phyloP scores from a whole-genome alignment of 2,329 filamentous ascomycete species.

The Ceratocystis albifundus region DNA sequence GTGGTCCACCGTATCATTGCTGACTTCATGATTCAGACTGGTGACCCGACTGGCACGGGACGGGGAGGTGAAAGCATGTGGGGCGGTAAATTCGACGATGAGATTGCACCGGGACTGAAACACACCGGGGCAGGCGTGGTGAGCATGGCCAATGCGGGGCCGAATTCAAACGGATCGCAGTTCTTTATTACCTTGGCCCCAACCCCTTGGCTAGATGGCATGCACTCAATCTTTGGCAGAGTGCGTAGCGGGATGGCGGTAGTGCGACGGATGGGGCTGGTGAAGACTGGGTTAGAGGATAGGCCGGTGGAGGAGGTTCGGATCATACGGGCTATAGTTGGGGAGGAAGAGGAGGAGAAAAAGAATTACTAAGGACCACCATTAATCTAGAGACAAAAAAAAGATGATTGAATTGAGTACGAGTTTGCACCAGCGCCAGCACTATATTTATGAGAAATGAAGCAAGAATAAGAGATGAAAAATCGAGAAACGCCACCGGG shows the following conservation, averaged over 20 bases:
- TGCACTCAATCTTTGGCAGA: constrained; percentile 91
- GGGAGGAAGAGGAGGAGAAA: constrained; percentile 44
- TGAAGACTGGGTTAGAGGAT: constrained; percentile 73
- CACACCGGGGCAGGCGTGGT: constrained; percentile 91
- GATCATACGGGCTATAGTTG: constrained; percentile 60
- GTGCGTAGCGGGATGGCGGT: constrained; percentile 73
- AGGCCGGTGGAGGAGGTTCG: constrained; percentile 69
- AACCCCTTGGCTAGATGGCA: constrained; percentile 91
- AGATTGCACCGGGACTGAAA: constrained; percentile 66
- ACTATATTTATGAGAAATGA: constrained; percentile 5
- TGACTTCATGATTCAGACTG: constrained; percentile 92
- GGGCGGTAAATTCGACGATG: constrained; percentile 87
- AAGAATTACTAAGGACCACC: background rate
- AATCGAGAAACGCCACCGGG: constrained; percentile 16
- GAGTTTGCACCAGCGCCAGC: background rate
- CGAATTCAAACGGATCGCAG: constrained; percentile 86
- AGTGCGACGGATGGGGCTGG: constrained; percentile 78
- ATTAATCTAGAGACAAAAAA: background rate
- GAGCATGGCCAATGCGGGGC: constrained; percentile 91
- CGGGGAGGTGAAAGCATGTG: constrained; percentile 82
- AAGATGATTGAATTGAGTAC: background rate
- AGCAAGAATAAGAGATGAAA: constrained; percentile 21
- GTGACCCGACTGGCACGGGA: constrained; percentile 88
- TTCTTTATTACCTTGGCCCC: constrained; percentile 94
- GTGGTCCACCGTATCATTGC: constrained; percentile 92